phyloP scores from a whole-genome alignment of 116 monocot genomes.

The Cymodocea nodosa region DNA sequence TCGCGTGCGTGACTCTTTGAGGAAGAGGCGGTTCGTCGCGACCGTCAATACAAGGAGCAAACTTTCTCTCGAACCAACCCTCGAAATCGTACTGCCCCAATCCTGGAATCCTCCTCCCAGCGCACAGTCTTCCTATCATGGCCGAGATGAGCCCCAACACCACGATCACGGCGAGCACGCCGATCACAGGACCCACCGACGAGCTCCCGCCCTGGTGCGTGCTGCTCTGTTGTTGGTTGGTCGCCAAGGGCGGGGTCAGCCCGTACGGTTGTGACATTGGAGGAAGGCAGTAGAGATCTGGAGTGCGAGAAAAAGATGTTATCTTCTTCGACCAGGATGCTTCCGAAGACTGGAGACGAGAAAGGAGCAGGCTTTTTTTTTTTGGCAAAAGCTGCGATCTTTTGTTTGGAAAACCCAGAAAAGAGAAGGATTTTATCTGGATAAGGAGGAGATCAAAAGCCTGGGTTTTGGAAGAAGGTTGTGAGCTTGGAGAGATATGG shows the following conservation, averaged over 20 bases:
- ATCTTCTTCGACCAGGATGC: too few relatives aligned
- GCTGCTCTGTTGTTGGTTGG: neutral
- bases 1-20: neutral
- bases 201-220: conserved; percentile 11
- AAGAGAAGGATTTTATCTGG: too few relatives aligned
- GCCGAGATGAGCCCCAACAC: conserved; percentile 27
- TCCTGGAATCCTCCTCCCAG: conserved; percentile 34
- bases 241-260: conserved; percentile 9
- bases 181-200: conserved; percentile 38
- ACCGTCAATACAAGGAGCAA: conserved; percentile 34
- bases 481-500: neutral
- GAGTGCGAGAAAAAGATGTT: too few relatives aligned
- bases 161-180: conserved; percentile 26
- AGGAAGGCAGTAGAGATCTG: too few relatives aligned
- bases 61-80: conserved; percentile 46
- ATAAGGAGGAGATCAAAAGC: too few relatives aligned
- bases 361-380: too few relatives aligned
- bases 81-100: conserved; percentile 31
- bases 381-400: too few relatives aligned
- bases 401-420: too few relatives aligned
- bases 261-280: conserved; percentile 11
- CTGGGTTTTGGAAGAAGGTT: neutral
- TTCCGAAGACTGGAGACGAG: too few relatives aligned
- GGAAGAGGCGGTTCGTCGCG: conserved; percentile 6
- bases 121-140: conserved; percentile 42